Conservation (phyloP, 352 stramenopile genomes). For the Phytopythium litorale region DNA sequence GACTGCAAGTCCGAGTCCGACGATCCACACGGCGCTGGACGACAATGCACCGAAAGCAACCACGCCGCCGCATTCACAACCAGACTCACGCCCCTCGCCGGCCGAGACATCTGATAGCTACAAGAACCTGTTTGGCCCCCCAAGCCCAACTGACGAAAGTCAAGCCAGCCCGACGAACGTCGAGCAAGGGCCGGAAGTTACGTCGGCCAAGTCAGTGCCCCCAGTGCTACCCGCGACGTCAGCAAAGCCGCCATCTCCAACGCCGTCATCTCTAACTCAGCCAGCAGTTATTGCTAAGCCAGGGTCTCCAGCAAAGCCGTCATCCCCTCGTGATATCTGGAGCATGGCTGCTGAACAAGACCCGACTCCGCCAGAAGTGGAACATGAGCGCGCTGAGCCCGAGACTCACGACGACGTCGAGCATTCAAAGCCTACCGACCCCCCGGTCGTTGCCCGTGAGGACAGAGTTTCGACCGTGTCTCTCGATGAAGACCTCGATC, state of each 20-base stretch:
- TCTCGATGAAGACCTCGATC: not conserved
- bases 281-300: not conserved
- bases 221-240: not conserved
- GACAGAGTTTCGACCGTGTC: not conserved
- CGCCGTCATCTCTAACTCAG: not conserved
- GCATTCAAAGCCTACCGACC: not conserved
- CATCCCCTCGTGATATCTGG: not conserved
- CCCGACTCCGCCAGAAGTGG: not conserved
- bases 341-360: not conserved
- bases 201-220: not conserved
- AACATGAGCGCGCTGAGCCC: not conserved
- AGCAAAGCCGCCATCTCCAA: not conserved
- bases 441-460: not conserved
- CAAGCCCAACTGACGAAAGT: not conserved
- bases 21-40: conserved; percentile 1
- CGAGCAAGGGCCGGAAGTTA: not conserved
- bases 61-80: not conserved
- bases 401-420: not conserved
- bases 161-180: not conserved
- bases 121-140: not conserved
- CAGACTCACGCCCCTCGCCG: not conserved
- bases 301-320: not conserved
- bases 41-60: not conserved
- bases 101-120: conserved; percentile 3
- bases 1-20: not conserved